Percentiles rank a stretch among this genome's conserved stretches.
Conservation (phyloP, 768 basidiomycete genomes). For the Suillus decipiens region DNA sequence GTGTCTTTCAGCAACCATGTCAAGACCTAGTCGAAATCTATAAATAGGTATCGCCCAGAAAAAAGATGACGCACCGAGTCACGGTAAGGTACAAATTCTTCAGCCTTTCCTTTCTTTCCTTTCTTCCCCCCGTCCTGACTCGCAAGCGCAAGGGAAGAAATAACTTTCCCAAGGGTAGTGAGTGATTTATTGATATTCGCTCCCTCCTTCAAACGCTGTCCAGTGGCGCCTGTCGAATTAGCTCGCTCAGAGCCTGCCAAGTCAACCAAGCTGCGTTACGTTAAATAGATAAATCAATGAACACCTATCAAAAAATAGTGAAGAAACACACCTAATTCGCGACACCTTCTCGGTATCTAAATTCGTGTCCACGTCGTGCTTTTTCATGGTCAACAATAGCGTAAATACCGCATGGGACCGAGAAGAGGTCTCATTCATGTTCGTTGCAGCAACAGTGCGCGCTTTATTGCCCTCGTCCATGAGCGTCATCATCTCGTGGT, state of each 20-base stretch:
- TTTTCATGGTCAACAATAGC: slow-evolving; percentile 89
- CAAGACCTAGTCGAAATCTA: slow-evolving; percentile 60
- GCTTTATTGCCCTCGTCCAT: slow-evolving; percentile 99
- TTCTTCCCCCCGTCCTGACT: slow-evolving; percentile 66
- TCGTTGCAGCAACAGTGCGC: slow-evolving; percentile 95
- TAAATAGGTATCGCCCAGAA: slow-evolving; percentile 2
- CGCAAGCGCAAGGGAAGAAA: slow-evolving; percentile 78
- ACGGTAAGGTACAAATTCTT: slow-evolving; percentile 95
- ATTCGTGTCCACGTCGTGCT: slow-evolving; percentile 79
- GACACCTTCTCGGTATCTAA: slow-evolving; percentile 99
- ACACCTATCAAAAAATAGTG: not conserved
- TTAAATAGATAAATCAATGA: slow-evolving; percentile 15
- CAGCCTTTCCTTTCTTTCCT: slow-evolving; percentile 86
- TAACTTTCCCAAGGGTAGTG: slow-evolving; percentile 97
- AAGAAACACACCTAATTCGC: slow-evolving; percentile 72
- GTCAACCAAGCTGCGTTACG: slow-evolving; percentile 76
- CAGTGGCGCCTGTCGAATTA: slow-evolving; percentile 97
- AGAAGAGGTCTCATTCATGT: slow-evolving; percentile 99
- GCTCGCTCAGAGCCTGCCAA: slow-evolving; percentile 96
- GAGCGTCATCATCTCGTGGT: slow-evolving; percentile 97
- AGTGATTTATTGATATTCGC: slow-evolving; percentile 99
- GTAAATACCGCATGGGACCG: slow-evolving; percentile 99
- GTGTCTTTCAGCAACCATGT: slow-evolving; percentile 99
- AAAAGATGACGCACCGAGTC: slow-evolving; percentile 73
- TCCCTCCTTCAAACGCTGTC: slow-evolving; percentile 94